Evolutionary conservation across 2,329 filamentous ascomycete genomes (phyloP), one percentile per base, ranked within the genome.

Genomic region (Lachnellula subtilissima): DNA sequence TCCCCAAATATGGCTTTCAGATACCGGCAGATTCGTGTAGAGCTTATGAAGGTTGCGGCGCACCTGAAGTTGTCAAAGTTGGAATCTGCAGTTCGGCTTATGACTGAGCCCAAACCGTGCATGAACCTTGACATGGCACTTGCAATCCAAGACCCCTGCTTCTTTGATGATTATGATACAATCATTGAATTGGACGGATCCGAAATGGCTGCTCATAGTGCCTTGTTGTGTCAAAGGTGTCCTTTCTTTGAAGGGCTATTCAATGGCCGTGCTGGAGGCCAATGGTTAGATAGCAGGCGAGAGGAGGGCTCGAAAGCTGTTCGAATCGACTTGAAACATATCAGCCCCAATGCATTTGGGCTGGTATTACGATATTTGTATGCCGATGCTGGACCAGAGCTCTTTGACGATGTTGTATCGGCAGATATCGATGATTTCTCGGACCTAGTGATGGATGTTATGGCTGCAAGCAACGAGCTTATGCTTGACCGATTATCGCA

Each of bases 161-260:
- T 91, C 68, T 93, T 94, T 61, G 83, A 87, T 6, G 87, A 90
- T 66, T 87, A 85, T 2, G 92, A 99, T 70, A 80, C 91, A 6
- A 70, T 93, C 5, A 75, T 97, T 17, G 86, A 96, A 63, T 78
- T 97, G 11, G 84, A 89, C 57, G 88, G 86, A 22, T 82, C 83
- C n/a, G 86, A 86, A 28, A 74, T 91, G 36, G 75, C 77, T 14
- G 86, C 88, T 1, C 94, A 99, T 66, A 93, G 90, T 61, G 78
- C 85, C 4, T 72, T 97, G 3, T 71, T 97, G 37, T 92, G 91
- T 62, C 85, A 87, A 65, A 80, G 94, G 62, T 97, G 92, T 65
- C 91, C 91, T 0, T 99, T 97, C 78, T 99, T 99, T 62, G 79
- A 93, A 60, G 89, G 88, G 1, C 78, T 99, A 45, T 97, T 97